Percentiles rank a stretch among this genome's conserved stretches.
Conservation (phyloP, 2,329 filamentous ascomycete genomes). For the Pezicula neosporulosa region DNA sequence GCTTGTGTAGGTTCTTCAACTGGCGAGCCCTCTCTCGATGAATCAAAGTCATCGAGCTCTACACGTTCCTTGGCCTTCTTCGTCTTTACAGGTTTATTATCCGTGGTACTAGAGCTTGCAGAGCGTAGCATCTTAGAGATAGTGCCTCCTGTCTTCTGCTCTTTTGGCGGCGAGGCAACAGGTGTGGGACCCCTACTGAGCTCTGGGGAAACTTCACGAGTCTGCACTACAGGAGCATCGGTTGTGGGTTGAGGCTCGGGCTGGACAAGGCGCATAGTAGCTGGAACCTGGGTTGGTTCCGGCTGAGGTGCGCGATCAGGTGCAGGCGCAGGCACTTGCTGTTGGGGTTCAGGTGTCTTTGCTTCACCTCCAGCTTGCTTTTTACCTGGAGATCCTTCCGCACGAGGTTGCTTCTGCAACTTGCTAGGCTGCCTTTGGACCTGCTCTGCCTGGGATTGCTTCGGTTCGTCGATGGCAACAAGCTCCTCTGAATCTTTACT, state of each 20-base stretch:
- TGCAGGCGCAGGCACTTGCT: constrained; percentile 11
- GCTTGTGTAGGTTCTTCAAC: constrained; percentile 23
- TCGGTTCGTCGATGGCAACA: constrained; percentile 17
- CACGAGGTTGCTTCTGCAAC: constrained; percentile 59
- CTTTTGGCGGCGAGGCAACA: constrained; percentile 36
- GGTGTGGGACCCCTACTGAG: constrained; percentile 23
- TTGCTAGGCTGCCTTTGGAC: constrained; percentile 61
- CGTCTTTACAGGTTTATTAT: constrained; percentile 52
- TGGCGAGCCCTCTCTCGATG: constrained; percentile 38
- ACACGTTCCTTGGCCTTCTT: constrained; percentile 59
- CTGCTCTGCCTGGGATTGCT: constrained; percentile 16
- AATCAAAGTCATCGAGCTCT: constrained; percentile 66
- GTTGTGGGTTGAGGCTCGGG: constrained; percentile 18
- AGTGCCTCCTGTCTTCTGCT: constrained; percentile 34
- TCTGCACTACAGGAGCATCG: constrained; percentile 21
- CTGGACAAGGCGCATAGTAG: constrained; percentile 12
- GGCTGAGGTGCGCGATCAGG: constrained; percentile 21
- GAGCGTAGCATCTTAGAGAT: constrained; percentile 41
- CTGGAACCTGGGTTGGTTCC: background rate
- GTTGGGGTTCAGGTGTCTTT: constrained; percentile 15
- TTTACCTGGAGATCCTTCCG: constrained; percentile 21
- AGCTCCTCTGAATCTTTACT: constrained; percentile 29
- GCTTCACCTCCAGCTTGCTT: constrained; percentile 18
- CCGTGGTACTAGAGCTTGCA: constrained; percentile 35
- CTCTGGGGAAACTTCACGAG: constrained; percentile 35